A percentile compares a stretch with the other conserved stretches of the same genome.
Conservation (phyloP, 768 basidiomycete species). For the Podaxis mareebaensis region DNA sequence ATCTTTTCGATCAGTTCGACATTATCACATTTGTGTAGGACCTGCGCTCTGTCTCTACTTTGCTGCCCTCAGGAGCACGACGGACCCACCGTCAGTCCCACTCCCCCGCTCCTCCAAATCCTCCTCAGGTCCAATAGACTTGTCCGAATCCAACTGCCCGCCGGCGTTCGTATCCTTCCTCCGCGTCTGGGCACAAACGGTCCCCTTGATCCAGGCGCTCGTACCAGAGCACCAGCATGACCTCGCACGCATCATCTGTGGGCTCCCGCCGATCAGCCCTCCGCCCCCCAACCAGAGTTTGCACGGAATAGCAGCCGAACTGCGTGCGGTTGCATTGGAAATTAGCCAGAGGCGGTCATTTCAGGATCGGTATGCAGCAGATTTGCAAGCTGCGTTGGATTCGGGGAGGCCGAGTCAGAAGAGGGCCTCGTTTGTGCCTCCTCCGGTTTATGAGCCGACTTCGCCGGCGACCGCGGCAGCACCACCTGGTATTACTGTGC, state of each 20-base stretch:
- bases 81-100: conserved; percentile 78
- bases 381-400: conserved; percentile 80
- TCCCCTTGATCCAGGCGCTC: conserved; percentile 64
- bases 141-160: conserved; percentile 72
- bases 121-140: conserved; percentile 46
- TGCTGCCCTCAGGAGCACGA: conserved; percentile 75
- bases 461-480: conserved; percentile 25
- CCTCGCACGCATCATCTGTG: conserved; percentile 79
- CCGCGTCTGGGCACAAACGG: conserved; percentile 68
- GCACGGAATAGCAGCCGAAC: conserved; percentile 70
- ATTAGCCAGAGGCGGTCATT: conserved; percentile 84
- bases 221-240: conserved; percentile 72
- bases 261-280: conserved; percentile 45
- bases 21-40: conserved; percentile 37
- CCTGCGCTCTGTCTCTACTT: conserved; percentile 86
- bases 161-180: conserved; percentile 68
- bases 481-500: conserved; percentile 14
- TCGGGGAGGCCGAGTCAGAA: conserved; percentile 38
- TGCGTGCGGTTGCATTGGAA: conserved; percentile 85
- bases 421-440: conserved; percentile 69
- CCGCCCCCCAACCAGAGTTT: conserved; percentile 43
- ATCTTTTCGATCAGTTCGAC: background rate
- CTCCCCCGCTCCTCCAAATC: conserved; percentile 59
- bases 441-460: conserved; percentile 59
- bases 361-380: conserved; percentile 74